Percentiles rank a stretch among this genome's conserved stretches.
These are phyloP conservation scores for Pulicaria dysenterica DNA, from an alignment of 129 eudicot species.

Conservation along the genomic window DNA sequence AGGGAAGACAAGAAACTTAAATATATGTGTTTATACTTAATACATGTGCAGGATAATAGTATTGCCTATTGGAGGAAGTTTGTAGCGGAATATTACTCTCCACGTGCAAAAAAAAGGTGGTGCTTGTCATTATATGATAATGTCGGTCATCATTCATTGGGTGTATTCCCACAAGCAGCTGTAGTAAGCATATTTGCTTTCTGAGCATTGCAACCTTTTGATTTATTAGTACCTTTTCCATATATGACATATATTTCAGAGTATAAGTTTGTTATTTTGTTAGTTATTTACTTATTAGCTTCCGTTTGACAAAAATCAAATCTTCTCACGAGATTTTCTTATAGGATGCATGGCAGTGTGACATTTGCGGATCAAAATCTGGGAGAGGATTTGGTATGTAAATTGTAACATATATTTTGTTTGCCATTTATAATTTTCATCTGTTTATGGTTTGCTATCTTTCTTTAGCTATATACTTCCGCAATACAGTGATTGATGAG, in stretches of 20 bases:
- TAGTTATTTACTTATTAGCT: slow-evolving; percentile 1
- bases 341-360: slow-evolving; percentile 92
- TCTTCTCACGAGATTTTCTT: background rate
- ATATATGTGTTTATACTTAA: background rate
- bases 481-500: background rate
- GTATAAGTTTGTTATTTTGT: background rate
- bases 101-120: slow-evolving; percentile 91
- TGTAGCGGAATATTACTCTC: slow-evolving; percentile 77
- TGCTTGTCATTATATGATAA: slow-evolving; percentile 72
- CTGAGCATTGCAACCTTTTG: background rate
- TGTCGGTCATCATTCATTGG: slow-evolving; percentile 69
- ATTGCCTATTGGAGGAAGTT: slow-evolving; percentile 84
- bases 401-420: no score
- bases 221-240: background rate
- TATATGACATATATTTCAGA: background rate
- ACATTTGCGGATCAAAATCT: slow-evolving; percentile 80
- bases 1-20: no score
- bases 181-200: slow-evolving; percentile 37
- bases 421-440: background rate
- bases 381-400: slow-evolving; percentile 81
- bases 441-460: no score
- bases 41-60: slow-evolving; percentile 15
- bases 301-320: background rate
- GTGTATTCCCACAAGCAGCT: slow-evolving; percentile 74
- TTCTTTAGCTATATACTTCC: no score